Conservation (phyloP, 2,329 filamentous ascomycete species). For the Colletotrichum salicis region DNA sequence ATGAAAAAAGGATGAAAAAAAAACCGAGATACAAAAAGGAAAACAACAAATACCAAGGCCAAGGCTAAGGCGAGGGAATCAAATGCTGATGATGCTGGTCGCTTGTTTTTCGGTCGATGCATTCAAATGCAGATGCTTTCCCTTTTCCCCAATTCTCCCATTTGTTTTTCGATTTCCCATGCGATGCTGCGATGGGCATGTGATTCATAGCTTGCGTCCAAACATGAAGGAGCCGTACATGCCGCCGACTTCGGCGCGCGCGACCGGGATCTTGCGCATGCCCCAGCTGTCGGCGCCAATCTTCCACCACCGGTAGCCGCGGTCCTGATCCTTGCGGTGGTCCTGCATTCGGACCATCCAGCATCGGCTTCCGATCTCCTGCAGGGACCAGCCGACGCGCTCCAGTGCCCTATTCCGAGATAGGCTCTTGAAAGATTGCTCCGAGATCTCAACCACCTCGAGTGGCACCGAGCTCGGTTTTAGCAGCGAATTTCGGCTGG, state of each 20-base stretch:
- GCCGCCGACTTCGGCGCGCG: constrained; percentile 88
- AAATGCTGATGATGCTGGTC: constrained; percentile 9
- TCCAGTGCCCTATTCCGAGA: constrained; percentile 71
- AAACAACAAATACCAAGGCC: neutral
- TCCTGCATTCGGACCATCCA: constrained; percentile 72
- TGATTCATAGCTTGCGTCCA: constrained; percentile 63
- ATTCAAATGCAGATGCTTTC: constrained; percentile 3
- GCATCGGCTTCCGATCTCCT: constrained; percentile 73
- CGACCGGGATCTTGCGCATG: constrained; percentile 92
- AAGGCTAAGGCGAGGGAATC: neutral
- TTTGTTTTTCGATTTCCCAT: neutral
- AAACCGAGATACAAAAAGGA: neutral
- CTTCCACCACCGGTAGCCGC: constrained; percentile 77
- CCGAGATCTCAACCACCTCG: constrained; percentile 79
- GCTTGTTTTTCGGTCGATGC: constrained; percentile 15
- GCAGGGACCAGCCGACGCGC: constrained; percentile 75
- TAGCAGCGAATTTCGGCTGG: constrained; percentile 64
- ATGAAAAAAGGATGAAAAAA: neutral
- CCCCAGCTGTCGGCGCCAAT: constrained; percentile 88
- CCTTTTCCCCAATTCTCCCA: neutral
- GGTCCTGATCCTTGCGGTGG: constrained; percentile 57
- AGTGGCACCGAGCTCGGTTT: constrained; percentile 72
- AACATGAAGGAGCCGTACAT: constrained; percentile 85
- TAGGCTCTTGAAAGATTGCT: constrained; percentile 73
- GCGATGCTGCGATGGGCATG: neutral